phyloP scores from a whole-genome alignment of 2,329 filamentous ascomycete genomes.

The Verticillium klebahnii region DNA sequence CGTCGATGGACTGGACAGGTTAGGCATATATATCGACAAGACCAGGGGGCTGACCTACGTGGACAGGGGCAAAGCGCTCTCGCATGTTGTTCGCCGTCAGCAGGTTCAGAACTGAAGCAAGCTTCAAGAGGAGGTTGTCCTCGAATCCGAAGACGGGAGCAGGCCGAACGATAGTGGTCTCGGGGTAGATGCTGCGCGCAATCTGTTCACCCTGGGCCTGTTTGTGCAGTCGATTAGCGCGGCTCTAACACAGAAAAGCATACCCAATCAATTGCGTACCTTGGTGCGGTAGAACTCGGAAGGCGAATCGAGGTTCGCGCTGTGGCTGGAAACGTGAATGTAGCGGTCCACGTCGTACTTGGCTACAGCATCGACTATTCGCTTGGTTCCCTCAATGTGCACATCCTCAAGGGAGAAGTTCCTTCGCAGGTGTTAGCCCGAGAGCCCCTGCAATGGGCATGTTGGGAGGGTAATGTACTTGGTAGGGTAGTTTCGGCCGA shows the following conservation, averaged over 20 bases:
- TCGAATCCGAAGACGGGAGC: slow-evolving; percentile 94
- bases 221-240: slow-evolving; percentile 10
- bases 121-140: slow-evolving; percentile 81
- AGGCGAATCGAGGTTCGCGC: slow-evolving; percentile 71
- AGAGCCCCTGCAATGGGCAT: slow-evolving; percentile 7
- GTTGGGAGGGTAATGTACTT: slow-evolving; percentile 55
- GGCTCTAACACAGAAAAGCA: background rate
- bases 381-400: slow-evolving; percentile 85
- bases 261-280: slow-evolving; percentile 35
- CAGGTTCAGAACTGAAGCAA: slow-evolving; percentile 75
- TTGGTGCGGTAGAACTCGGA: slow-evolving; percentile 93
- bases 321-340: slow-evolving; percentile 95
- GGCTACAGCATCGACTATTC: slow-evolving; percentile 88
- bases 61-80: slow-evolving; percentile 86
- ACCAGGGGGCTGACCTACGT: slow-evolving; percentile 49
- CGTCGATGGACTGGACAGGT: slow-evolving; percentile 69
- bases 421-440: slow-evolving; percentile 43
- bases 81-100: slow-evolving; percentile 92
- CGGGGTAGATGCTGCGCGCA: slow-evolving; percentile 84
- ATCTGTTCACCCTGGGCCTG: slow-evolving; percentile 76
- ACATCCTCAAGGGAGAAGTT: slow-evolving; percentile 94
- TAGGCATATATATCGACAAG: background rate
- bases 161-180: slow-evolving; percentile 93
- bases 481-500: slow-evolving; percentile 92
- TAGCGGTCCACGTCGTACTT: slow-evolving; percentile 98